Base-by-base conservation (phyloP, 2,329 filamentous ascomycete species). In the Ceratocystis ficicola region DNA sequence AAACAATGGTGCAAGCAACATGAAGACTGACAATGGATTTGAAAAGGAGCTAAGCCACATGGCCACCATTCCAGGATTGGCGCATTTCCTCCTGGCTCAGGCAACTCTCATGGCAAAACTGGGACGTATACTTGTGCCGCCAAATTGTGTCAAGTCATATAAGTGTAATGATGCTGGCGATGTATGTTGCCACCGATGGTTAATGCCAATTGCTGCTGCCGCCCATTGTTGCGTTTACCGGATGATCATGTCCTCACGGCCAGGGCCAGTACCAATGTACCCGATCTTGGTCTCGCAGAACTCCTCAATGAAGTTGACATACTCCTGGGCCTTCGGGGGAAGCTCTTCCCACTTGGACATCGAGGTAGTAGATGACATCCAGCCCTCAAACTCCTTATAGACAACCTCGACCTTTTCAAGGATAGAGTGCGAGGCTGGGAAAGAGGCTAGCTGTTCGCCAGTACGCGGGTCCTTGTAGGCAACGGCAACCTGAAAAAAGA, bases 361-460 rank as follows among this genome's bases (percentile, higher is more conserved):
- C 61, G 81, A 79, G 5, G 83, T 84, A 0, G 84, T 90, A 44
- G 81, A 77, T 72, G 78, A 79, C 72, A 87, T 80, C 88, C 87
- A 91, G 61, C 88, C 88, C 20, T 82, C 79, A 67, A 91, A 74
- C 64, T 85, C 86, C 71, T 84, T 79, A 75, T 90, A 90, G 46
- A 83, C 79, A 20, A 88, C 83, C 71, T 87, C 81, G 65, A 83
- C 79, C 64, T 78, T 77, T 32, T 81, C 80, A 17, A 90, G 77
- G 44, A 80, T 73, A 52, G 78, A 76, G 17, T 84, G 78, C 71
- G 87, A 82, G 6, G 86, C 84, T 3, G 81, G 88, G 79, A 88
- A 90, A 12, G 80, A 83, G 20, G 81, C 78, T 10, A 87, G 74
- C 65, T 77, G 76, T 71, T 81, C 72, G 55, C 76, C 76, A 0